These are phyloP conservation scores for Trametes gibbosa DNA, from an alignment of 768 basidiomycete species.

Conservation along the genomic window DNA sequence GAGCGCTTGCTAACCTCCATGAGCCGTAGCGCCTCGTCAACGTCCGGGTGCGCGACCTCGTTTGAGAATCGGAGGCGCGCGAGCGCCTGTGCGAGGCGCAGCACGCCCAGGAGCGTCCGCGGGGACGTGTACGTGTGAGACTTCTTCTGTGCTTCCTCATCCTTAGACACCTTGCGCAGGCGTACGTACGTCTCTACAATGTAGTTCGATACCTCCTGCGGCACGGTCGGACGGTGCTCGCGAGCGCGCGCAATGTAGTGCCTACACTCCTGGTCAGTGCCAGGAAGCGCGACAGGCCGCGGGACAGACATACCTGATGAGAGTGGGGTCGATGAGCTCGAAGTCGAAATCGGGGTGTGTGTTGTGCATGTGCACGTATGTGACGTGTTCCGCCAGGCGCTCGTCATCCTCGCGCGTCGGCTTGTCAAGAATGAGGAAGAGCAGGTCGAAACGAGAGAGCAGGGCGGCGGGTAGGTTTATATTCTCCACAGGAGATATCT, in stretches of 20 bases:
- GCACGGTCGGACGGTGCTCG: slow-evolving; percentile 85
- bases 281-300: background rate
- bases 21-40: slow-evolving; percentile 93
- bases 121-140: slow-evolving; percentile 94
- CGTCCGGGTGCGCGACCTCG: slow-evolving; percentile 78
- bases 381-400: slow-evolving; percentile 93
- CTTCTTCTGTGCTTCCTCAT: slow-evolving; percentile 85
- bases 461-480: slow-evolving; percentile 98
- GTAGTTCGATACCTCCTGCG: slow-evolving; percentile 84
- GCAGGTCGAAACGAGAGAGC: slow-evolving; percentile 91
- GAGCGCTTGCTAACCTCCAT: slow-evolving; percentile 98
- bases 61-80: slow-evolving; percentile 87
- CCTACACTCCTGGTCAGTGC: slow-evolving; percentile 37
- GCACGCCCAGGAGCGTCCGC: slow-evolving; percentile 89
- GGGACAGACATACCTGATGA: slow-evolving; percentile 72
- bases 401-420: slow-evolving; percentile 95
- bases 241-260: slow-evolving; percentile 96
- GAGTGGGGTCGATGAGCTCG: slow-evolving; percentile 79
- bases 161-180: slow-evolving; percentile 88
- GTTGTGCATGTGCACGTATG: slow-evolving; percentile 97
- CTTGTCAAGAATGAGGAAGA: slow-evolving; percentile 97
- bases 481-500: slow-evolving; percentile 96
- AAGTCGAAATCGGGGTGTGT: slow-evolving; percentile 80
- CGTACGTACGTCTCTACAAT: slow-evolving; percentile 95
- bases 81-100: slow-evolving; percentile 92